Evolutionary conservation across 75 land plant species (phyloP), one percentile per base, ranked within the genome.

Genomic region (Pinus albicaulis): DNA sequence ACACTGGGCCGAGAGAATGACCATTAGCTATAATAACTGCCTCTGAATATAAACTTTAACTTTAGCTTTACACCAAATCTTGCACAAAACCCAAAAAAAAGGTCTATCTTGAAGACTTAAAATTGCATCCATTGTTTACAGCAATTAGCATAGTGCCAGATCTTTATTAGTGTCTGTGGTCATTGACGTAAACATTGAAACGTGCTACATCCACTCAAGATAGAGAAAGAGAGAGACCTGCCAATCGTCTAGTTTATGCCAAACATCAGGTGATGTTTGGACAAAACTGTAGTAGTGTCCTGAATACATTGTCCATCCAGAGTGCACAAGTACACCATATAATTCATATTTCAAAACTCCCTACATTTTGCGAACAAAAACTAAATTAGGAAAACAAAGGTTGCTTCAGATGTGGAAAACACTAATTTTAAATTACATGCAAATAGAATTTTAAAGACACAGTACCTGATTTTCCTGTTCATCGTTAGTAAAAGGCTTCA

Each of bases 241-340:
- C 22, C 76, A 76, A 57, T 95, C 98, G 85, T 95, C 89, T 63
- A 95, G 71, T 57, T 38, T 76, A 56, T 87, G 82, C 98, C 98
- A 95, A 25, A 76, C 74, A 62, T 81, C 70, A 16, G 90, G 76
- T 31, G 88, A 84, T 48, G 93, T 87, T 7, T 89, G 87, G 41
- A 93, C 74, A 72, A 77, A 89, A 76, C 86, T 81, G 59, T 81
- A 84, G 76, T 95, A 95, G 74, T 95, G 98, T 12, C 98, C 98
- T 61, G 78, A 89, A 78, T 78, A 76, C 71, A 88, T 82, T 55
- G 90, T 78, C 73, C 73, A 72, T 20, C 93, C 98, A 69, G 57
- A 52, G 73, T 95, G 98, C 77, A 83, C 92, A 38, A 95, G 80
- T 61, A 95, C 86, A 59, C 83, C 98, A 86, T 95, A 93, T 24